Base-by-base conservation (phyloP, 2,329 filamentous ascomycete species). In the Alternaria sp. region DNA sequence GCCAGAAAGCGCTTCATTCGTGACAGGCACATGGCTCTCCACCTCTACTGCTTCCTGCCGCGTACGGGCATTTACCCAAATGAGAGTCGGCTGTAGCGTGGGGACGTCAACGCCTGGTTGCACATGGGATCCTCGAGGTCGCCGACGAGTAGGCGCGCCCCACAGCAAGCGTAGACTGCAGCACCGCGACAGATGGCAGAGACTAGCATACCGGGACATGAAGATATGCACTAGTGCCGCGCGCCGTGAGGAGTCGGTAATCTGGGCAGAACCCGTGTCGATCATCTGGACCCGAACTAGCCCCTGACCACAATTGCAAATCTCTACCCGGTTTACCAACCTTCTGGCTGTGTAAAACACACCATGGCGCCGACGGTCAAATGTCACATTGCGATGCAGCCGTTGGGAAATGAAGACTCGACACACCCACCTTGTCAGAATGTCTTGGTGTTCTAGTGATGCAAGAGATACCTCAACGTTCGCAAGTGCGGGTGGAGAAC, bases 121-220 rank as follows among this genome's bases (percentile, higher is more conserved):
- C 65, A 64, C 66, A 69, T 68, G 67, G 65, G 60, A 58, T 54
- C 62, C 65, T 68, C 62, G 52, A 65, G 56, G 62, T 68, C 63
- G 67, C 55, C 65, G 62, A 68, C 41, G n/a, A 57, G 46, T 43
- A 48, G 57, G 53, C 54, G 53, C 43, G 59, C 49, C 59, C 56
- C 57, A 43, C 55, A 54, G 40, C 51, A 44, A 27, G 34, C 45
- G 40, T 38, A 38, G 32, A 50, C 46, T 43, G 40, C 20, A 22
- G 43, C 51, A 59, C 46, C 18, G 18, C n/a, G n/a, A 38, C 30
- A 28, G 49, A 43, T 25, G 34, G 32, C 44, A 25, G 28, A 36
- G 28, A 22, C 46, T 61, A 51, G 52, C 25, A 40, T 22, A 58
- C 22, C 30, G 54, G 41, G 36, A 45, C 54, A 20, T 50, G 36